A percentile compares a stretch with the other conserved stretches of the same genome.
phyloP scores from a whole-genome alignment of 2,329 filamentous ascomycete genomes.

The Cladobotryum mycophilum region DNA sequence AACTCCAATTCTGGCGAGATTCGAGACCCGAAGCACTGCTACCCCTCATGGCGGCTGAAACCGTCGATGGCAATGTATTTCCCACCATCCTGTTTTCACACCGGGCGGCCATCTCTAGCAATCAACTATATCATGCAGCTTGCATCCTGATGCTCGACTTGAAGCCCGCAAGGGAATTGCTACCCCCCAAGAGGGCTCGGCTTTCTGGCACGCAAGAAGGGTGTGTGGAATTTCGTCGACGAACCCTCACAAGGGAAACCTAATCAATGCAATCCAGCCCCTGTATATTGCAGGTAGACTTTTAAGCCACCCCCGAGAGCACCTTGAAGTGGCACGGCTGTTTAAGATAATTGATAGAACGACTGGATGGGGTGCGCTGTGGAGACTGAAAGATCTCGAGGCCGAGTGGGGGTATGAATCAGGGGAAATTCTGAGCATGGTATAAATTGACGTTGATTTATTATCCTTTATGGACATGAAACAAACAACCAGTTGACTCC shows the following conservation, averaged over 20 bases:
- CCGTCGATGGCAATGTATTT: conserved; percentile 30
- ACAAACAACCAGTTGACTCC: neutral
- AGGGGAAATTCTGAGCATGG: conserved; percentile 14
- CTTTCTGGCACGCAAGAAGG: conserved; percentile 21
- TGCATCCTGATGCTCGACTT: conserved; percentile 34
- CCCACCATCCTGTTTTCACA: conserved; percentile 42
- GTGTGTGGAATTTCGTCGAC: conserved; percentile 47
- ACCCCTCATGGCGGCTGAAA: conserved; percentile 19
- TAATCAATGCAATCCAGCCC: conserved; percentile 48
- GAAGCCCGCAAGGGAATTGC: conserved; percentile 25
- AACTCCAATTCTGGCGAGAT: conserved; percentile 41
- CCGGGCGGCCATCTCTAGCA: conserved; percentile 45
- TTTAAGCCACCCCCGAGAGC: conserved; percentile 37
- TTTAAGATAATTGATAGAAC: conserved; percentile 39
- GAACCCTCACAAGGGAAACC: conserved; percentile 30
- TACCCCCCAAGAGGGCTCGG: conserved; percentile 12
- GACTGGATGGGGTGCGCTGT: conserved; percentile 44
- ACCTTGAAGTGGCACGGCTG: conserved; percentile 27
- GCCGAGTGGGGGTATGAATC: conserved; percentile 27
- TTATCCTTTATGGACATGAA: neutral
- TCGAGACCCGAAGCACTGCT: conserved; percentile 35
- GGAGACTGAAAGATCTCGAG: conserved; percentile 43
- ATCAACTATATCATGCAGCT: conserved; percentile 46
- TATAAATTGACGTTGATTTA: neutral
- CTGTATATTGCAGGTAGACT: conserved; percentile 44